These are phyloP conservation scores for Nepenthes mirabilis DNA, from an alignment of 148 eudicot genomes.

Conservation along the genomic window DNA sequence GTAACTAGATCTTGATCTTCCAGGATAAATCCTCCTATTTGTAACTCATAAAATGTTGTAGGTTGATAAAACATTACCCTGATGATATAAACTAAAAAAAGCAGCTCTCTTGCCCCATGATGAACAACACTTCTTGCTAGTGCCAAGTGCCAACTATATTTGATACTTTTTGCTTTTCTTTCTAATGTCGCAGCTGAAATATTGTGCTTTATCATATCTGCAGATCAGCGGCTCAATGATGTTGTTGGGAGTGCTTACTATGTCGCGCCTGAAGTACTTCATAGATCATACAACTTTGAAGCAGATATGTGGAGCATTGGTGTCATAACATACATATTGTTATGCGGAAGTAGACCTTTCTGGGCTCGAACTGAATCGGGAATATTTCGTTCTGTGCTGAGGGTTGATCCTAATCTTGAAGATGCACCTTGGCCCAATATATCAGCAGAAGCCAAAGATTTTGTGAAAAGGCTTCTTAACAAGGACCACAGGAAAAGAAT, in stretches of 20 bases:
- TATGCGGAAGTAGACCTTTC: slow-evolving; percentile 92
- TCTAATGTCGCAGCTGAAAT: no score
- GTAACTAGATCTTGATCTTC: no score
- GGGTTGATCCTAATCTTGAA: slow-evolving; percentile 77
- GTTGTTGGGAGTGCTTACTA: slow-evolving; percentile 96
- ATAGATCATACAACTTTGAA: slow-evolving; percentile 76
- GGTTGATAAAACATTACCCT: no score
- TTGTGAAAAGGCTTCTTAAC: slow-evolving; percentile 74
- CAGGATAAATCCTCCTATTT: no score
- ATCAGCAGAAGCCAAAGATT: slow-evolving; percentile 78
- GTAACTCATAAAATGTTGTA: no score
- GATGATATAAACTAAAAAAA: no score
- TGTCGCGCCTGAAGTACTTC: slow-evolving; percentile 94
- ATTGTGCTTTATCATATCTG: slow-evolving; percentile 9
- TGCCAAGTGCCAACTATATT: no score
- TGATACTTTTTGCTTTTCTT: no score
- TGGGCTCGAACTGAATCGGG: slow-evolving; percentile 95
- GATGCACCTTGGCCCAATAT: slow-evolving; percentile 84
- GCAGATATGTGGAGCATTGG: slow-evolving; percentile 95
- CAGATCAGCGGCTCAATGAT: slow-evolving; percentile 85
- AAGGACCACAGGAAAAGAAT: slow-evolving; percentile 93
- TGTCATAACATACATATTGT: slow-evolving; percentile 77
- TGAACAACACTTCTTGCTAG: no score
- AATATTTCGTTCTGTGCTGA: slow-evolving; percentile 78
- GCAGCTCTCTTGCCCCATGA: no score